Evolutionary conservation across 768 basidiomycete species (phyloP).

Genomic region (Leccinum broughii): DNA sequence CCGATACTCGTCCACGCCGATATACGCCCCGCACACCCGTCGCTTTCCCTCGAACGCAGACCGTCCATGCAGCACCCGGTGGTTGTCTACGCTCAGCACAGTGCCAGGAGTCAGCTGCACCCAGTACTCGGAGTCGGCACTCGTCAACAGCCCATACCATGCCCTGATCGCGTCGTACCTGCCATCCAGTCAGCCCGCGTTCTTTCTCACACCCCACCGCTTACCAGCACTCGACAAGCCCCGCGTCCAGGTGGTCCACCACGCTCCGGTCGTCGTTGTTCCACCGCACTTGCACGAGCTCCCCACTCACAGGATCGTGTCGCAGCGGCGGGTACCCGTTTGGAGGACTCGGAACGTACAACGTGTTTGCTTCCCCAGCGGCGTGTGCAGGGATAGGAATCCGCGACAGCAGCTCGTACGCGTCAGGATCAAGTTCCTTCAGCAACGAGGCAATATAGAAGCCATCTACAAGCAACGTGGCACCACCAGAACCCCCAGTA

Average conservation of each 20-base stretch:
- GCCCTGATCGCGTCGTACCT: slow-evolving; percentile 80
- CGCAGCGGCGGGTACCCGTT: slow-evolving; percentile 70
- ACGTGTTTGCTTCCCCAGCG: slow-evolving; percentile 65
- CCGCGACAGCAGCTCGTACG: slow-evolving; percentile 66
- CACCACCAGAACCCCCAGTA: slow-evolving; percentile 78
- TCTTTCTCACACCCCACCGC: background rate
- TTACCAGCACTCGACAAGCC: slow-evolving; percentile 74
- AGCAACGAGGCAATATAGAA: slow-evolving; percentile 88
- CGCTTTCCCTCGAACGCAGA: slow-evolving; percentile 85
- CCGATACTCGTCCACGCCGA: slow-evolving; percentile 86
- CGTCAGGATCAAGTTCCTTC: slow-evolving; percentile 66
- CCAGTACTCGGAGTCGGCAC: slow-evolving; percentile 89
- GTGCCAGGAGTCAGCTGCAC: slow-evolving; percentile 86
- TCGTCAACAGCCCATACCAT: slow-evolving; percentile 77
- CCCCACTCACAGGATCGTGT: slow-evolving; percentile 59
- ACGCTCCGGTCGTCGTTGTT: slow-evolving; percentile 93
- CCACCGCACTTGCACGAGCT: slow-evolving; percentile 82
- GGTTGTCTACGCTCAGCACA: slow-evolving; percentile 91
- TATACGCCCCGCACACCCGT: slow-evolving; percentile 95
- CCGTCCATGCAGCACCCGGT: slow-evolving; percentile 93
- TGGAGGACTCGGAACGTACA: slow-evolving; percentile 59
- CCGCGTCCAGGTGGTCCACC: slow-evolving; percentile 58
- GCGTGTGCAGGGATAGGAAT: slow-evolving; percentile 82
- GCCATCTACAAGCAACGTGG: slow-evolving; percentile 92
- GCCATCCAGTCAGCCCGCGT: background rate